Evolutionary conservation across 257 asterid species (phyloP).

Genomic region (Penstemon davidsonii): DNA sequence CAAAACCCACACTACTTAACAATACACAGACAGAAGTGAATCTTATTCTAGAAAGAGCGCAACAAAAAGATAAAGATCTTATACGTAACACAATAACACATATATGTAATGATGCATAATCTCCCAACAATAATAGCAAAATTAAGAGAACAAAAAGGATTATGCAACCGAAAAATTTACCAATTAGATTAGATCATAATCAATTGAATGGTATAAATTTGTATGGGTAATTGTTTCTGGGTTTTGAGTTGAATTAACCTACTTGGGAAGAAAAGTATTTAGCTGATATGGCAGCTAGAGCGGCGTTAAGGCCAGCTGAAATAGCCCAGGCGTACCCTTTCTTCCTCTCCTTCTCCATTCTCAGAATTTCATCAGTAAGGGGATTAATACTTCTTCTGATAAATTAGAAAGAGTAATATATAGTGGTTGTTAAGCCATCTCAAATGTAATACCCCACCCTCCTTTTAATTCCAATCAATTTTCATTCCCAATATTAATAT

Average conservation of each 20-base stretch:
- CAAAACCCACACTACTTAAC: too few species aligned
- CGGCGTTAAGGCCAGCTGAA: slow-evolving; percentile 87
- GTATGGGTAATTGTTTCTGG: neutral
- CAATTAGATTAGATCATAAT: neutral
- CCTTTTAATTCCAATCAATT: too few species aligned
- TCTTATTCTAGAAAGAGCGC: too few species aligned
- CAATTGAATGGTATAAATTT: neutral
- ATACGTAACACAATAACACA: too few species aligned
- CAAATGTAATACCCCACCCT: too few species aligned
- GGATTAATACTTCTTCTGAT: too few species aligned
- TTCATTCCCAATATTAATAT: too few species aligned
- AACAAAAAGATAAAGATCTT: too few species aligned
- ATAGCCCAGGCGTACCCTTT: slow-evolving; percentile 79
- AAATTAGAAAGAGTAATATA: too few species aligned
- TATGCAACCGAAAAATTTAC: too few species aligned
- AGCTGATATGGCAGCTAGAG: slow-evolving; percentile 85
- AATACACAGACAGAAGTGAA: too few species aligned
- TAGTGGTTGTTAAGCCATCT: too few species aligned
- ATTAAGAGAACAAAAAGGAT: neutral
- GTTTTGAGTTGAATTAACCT: neutral
- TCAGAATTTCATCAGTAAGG: neutral
- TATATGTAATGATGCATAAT: neutral
- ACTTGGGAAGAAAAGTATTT: slow-evolving; percentile 78
- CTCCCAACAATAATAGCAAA: slow-evolving; percentile 12
- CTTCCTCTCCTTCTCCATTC: slow-evolving; percentile 45